Conservation (phyloP, 306 rosid genomes). For the Fragaria nilgerrensis region DNA sequence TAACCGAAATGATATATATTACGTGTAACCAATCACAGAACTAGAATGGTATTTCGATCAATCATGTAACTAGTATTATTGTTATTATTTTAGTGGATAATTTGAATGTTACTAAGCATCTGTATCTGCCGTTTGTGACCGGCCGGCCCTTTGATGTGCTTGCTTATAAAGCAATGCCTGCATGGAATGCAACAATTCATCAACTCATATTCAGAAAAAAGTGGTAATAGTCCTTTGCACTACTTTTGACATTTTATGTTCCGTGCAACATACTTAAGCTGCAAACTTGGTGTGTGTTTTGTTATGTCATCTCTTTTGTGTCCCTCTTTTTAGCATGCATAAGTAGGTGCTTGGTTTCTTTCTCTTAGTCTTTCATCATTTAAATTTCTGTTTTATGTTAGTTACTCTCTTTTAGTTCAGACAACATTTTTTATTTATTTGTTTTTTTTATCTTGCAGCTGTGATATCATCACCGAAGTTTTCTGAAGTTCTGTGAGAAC, state of each 20-base stretch:
- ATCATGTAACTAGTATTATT: not conserved
- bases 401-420: not conserved
- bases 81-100: not conserved
- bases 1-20: no score
- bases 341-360: no score
- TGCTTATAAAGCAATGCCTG: not conserved
- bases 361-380: not conserved
- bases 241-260: no score
- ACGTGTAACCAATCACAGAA: no score
- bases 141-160: not conserved
- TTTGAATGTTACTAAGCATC: not conserved
- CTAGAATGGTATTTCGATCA: not conserved
- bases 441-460: not conserved
- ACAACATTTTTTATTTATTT: not conserved
- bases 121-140: not conserved
- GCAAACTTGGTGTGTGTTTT: no score
- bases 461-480: not conserved
- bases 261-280: no score
- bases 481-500: not conserved
- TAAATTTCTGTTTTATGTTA: not conserved
- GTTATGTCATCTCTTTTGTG: not conserved
- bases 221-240: not conserved
- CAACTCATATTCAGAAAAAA: not conserved
- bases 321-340: no score
- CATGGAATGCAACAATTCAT: not conserved